phyloP scores from a whole-genome alignment of 163 green algal genomes.

The Chlamydomonas reinhardtii region DNA sequence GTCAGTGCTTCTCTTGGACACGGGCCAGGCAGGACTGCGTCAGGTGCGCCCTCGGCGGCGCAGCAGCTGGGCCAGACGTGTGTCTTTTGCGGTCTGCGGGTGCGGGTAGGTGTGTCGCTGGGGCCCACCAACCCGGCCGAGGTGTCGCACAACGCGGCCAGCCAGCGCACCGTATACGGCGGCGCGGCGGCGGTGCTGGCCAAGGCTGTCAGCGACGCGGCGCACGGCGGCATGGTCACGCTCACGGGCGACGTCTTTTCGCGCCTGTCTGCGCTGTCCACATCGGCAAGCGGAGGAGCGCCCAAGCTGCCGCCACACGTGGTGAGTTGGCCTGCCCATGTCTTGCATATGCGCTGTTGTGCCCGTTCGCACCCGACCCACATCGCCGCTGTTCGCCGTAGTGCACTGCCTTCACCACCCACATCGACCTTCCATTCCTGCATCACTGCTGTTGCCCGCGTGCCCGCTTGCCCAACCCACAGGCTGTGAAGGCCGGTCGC shows the following conservation, averaged over 20 bases:
- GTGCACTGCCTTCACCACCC: no score
- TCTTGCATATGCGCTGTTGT: no score
- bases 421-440: no score
- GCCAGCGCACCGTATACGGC: slow-evolving; percentile 22
- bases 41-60: no score
- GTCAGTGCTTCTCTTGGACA: no score
- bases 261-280: neutral
- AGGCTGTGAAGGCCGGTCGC: slow-evolving; percentile 2
- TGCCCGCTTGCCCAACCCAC: no score
- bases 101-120: slow-evolving; percentile 39
- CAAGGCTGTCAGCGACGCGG: slow-evolving; percentile 36
- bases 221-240: slow-evolving; percentile 28
- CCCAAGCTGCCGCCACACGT: neutral
- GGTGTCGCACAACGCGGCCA: slow-evolving; percentile 26
- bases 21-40: no score
- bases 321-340: neutral
- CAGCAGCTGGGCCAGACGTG: no score
- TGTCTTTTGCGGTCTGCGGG: slow-evolving; percentile 19
- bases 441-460: no score
- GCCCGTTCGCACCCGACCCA: no score
- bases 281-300: no score
- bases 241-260: neutral
- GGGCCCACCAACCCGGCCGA: slow-evolving; percentile 4
- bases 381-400: no score
- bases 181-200: slow-evolving; percentile 3